These are phyloP conservation scores for Leccinum longicurvipes DNA, from an alignment of 768 basidiomycete genomes.

Conservation along the genomic window DNA sequence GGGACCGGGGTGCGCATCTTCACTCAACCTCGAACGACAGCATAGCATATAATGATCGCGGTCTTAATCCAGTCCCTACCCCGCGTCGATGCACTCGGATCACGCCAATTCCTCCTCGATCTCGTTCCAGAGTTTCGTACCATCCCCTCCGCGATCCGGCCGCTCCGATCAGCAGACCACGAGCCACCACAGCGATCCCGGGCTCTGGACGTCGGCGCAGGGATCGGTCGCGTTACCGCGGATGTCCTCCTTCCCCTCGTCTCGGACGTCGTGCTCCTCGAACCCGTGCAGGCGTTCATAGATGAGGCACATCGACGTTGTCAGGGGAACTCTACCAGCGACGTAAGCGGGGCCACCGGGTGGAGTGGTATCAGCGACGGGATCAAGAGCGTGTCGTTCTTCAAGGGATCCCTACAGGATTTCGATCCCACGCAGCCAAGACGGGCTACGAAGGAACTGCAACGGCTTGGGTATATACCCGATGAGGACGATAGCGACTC, in stretches of 20 bases:
- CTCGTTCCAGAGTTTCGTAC: slow-evolving; percentile 76
- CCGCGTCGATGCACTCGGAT: slow-evolving; percentile 85
- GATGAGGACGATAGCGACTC: slow-evolving; percentile 51
- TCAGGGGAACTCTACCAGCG: slow-evolving; percentile 34
- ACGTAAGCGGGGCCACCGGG: slow-evolving; percentile 23
- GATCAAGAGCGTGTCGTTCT: slow-evolving; percentile 71
- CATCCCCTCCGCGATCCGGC: slow-evolving; percentile 70
- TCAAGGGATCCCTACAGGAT: slow-evolving; percentile 75
- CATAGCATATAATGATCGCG: not conserved
- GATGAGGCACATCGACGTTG: slow-evolving; percentile 57
- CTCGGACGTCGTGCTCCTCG: slow-evolving; percentile 82
- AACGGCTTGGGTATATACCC: slow-evolving; percentile 64
- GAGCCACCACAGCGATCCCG: slow-evolving; percentile 47
- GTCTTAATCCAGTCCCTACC: slow-evolving; percentile 64
- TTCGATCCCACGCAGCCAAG: slow-evolving; percentile 65
- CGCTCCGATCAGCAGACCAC: slow-evolving; percentile 30
- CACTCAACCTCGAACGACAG: not conserved
- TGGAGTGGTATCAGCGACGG: slow-evolving; percentile 70
- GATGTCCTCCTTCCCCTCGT: slow-evolving; percentile 89
- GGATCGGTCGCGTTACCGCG: slow-evolving; percentile 88
- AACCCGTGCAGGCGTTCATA: slow-evolving; percentile 81
- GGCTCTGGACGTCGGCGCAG: slow-evolving; percentile 91
- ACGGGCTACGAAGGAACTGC: slow-evolving; percentile 43
- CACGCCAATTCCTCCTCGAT: slow-evolving; percentile 81
- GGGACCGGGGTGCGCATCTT: slow-evolving; percentile 46